Percentiles rank a stretch among this genome's conserved stretches.
phyloP scores from a whole-genome alignment of 805 yeast species.

The Limtongia smithiae region DNA sequence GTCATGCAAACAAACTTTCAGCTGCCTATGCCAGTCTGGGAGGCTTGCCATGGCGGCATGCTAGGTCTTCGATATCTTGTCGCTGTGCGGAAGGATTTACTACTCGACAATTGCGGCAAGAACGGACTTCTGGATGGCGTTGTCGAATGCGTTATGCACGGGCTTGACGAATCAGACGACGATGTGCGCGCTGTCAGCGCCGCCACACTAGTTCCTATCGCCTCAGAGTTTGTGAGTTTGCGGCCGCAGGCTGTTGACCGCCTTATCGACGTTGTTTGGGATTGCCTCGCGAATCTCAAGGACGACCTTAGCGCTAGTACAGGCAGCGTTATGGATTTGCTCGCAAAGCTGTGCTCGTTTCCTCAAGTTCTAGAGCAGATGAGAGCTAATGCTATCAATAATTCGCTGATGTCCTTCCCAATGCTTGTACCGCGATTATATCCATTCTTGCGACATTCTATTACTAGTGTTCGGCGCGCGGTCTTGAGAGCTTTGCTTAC shows the following conservation, averaged over 20 bases:
- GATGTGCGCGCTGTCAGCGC: conserved; percentile 98
- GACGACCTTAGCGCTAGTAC: conserved; percentile 94
- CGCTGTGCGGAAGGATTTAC: conserved; percentile 77
- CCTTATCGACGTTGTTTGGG: conserved; percentile 77
- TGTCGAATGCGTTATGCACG: conserved; percentile 80
- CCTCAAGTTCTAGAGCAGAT: conserved; percentile 70
- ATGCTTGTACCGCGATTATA: conserved; percentile 82
- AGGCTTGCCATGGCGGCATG: conserved; percentile 97
- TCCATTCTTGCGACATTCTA: conserved; percentile 92
- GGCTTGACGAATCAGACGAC: conserved; percentile 71
- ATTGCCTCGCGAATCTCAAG: conserved; percentile 71
- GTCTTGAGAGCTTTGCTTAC: conserved; percentile 77
- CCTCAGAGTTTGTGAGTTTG: conserved; percentile 74
- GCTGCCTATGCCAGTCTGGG: conserved; percentile 69
- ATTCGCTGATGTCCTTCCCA: conserved; percentile 57
- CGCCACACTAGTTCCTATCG: conserved; percentile 84
- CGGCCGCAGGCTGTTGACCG: conserved; percentile 47
- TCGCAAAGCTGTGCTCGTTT: conserved; percentile 82
- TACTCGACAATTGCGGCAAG: conserved; percentile 48
- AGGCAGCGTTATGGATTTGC: conserved; percentile 91
- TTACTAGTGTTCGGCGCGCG: conserved; percentile 83
- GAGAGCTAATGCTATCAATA: conserved; percentile 54
- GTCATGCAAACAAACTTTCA: conserved; percentile 58
- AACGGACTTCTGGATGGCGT: conserved; percentile 61
- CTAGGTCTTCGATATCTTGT: conserved; percentile 89